phyloP scores from a whole-genome alignment of 495 filamentous ascomycete species.

The Lophiotrema nucula region DNA sequence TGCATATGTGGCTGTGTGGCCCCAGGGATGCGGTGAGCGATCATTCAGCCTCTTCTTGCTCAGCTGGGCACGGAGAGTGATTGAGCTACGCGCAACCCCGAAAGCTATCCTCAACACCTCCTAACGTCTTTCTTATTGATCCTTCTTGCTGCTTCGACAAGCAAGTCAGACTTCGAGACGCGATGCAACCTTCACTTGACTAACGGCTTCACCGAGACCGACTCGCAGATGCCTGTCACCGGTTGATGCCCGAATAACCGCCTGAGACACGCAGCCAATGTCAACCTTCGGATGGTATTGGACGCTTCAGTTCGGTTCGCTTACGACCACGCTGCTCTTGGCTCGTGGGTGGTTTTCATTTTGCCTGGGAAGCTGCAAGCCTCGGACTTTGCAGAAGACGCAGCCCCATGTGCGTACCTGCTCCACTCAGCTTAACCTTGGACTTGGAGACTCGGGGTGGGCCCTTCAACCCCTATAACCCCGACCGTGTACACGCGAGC shows the following conservation, averaged over 20 bases:
- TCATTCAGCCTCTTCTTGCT: constrained; percentile 1
- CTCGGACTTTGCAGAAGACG: not conserved
- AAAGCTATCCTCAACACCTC: not conserved
- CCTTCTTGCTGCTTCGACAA: too few species aligned
- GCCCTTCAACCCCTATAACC: not conserved
- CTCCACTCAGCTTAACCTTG: not conserved
- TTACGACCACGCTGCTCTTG: not conserved
- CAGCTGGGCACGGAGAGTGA: not conserved
- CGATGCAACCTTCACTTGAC: too few species aligned
- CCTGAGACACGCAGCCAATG: not conserved
- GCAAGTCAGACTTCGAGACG: too few species aligned
- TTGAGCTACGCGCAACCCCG: not conserved
- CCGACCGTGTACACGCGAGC: not conserved
- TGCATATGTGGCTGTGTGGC: constrained; percentile 6
- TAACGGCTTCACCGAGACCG: constrained; percentile 2
- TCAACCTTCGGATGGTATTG: not conserved
- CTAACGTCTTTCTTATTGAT: constrained; percentile 4
- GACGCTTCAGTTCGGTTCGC: not conserved
- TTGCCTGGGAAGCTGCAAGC: not conserved
- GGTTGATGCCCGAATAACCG: constrained; percentile 16
- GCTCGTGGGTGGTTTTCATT: not conserved
- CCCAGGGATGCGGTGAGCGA: constrained; percentile 5
- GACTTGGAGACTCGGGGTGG: not conserved
- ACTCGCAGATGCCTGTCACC: not conserved
- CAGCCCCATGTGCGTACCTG: not conserved